phyloP scores from a whole-genome alignment of 768 basidiomycete species.

The Boletus speciosus region DNA sequence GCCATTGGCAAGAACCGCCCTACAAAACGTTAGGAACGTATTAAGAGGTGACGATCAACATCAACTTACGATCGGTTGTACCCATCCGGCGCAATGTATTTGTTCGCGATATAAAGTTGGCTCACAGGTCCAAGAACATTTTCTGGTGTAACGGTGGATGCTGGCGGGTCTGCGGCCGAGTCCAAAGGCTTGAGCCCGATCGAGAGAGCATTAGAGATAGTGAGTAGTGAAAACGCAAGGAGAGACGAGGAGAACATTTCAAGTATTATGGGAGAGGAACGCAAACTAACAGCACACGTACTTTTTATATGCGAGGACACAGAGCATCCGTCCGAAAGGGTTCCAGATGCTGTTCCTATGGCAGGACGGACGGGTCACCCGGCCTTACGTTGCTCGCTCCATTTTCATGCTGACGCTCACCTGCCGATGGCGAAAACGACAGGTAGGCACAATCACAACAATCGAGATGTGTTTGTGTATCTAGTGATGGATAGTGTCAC shows the following conservation, averaged over 20 bases:
- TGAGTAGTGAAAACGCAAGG: slow-evolving; percentile 11
- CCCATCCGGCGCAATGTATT: slow-evolving; percentile 46
- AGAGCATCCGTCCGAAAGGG: not conserved
- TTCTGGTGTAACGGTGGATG: not conserved
- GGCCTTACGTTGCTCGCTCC: not conserved
- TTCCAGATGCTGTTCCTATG: not conserved
- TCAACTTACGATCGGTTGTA: slow-evolving; percentile 36
- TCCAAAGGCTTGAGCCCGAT: not conserved
- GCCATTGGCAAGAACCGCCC: slow-evolving; percentile 43
- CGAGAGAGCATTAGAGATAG: slow-evolving; percentile 1
- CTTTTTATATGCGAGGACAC: slow-evolving; percentile 9
- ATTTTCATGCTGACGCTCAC: not conserved
- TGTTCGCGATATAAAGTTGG: slow-evolving; percentile 36
- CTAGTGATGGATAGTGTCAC: not conserved
- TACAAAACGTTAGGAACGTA: slow-evolving; percentile 9
- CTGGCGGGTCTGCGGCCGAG: not conserved
- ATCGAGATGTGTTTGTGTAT: not conserved
- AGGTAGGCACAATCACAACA: not conserved
- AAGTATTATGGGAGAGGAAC: not conserved
- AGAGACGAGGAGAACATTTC: slow-evolving; percentile 5
- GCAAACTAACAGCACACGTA: too few species aligned
- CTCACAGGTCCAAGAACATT: slow-evolving; percentile 17
- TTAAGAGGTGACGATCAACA: not conserved
- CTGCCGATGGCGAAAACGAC: not conserved
- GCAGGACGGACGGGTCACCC: not conserved